These are phyloP conservation scores for Myriosclerotinia scirpicola DNA, from an alignment of 2,329 filamentous ascomycete species.

Conservation along the genomic window DNA sequence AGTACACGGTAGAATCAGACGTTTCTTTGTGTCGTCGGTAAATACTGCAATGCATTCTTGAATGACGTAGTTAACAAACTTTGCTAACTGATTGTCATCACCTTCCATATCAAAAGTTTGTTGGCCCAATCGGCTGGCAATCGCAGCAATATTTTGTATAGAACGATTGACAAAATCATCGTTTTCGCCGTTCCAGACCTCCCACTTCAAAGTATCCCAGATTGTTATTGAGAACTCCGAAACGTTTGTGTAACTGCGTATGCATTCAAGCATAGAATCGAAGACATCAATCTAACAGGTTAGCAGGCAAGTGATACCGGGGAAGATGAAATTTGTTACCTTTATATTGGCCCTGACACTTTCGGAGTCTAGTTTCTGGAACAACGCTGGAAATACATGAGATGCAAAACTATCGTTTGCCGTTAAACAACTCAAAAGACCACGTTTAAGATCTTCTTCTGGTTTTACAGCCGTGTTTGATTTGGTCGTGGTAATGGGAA, in stretches of 20 bases:
- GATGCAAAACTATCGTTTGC: slow-evolving; percentile 36
- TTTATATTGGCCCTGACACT: slow-evolving; percentile 36
- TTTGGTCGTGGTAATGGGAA: slow-evolving; percentile 35
- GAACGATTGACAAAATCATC: slow-evolving; percentile 37
- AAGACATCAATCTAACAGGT: slow-evolving; percentile 37
- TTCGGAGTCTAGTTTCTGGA: slow-evolving; percentile 35
- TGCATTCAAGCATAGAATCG: slow-evolving; percentile 29
- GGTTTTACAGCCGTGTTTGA: slow-evolving; percentile 21
- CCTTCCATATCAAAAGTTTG: slow-evolving; percentile 20
- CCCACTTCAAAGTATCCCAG: slow-evolving; percentile 41
- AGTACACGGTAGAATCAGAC: slow-evolving; percentile 20
- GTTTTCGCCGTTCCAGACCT: slow-evolving; percentile 40
- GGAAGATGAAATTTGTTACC: slow-evolving; percentile 28
- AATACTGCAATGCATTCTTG: slow-evolving; percentile 24
- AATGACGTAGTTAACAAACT: slow-evolving; percentile 23
- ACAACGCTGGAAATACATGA: slow-evolving; percentile 31
- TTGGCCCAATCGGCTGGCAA: slow-evolving; percentile 25
- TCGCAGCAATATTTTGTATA: slow-evolving; percentile 32
- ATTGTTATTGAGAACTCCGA: slow-evolving; percentile 34
- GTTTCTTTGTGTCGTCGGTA: slow-evolving; percentile 22
- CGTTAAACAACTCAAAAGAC: slow-evolving; percentile 35
- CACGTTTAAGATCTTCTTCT: slow-evolving; percentile 31
- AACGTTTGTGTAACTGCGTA: slow-evolving; percentile 30
- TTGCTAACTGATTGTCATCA: slow-evolving; percentile 20
- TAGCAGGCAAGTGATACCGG: slow-evolving; percentile 24